Conservation (phyloP, 2,329 filamentous ascomycete species). For the Pyrenochaeta sp. region DNA sequence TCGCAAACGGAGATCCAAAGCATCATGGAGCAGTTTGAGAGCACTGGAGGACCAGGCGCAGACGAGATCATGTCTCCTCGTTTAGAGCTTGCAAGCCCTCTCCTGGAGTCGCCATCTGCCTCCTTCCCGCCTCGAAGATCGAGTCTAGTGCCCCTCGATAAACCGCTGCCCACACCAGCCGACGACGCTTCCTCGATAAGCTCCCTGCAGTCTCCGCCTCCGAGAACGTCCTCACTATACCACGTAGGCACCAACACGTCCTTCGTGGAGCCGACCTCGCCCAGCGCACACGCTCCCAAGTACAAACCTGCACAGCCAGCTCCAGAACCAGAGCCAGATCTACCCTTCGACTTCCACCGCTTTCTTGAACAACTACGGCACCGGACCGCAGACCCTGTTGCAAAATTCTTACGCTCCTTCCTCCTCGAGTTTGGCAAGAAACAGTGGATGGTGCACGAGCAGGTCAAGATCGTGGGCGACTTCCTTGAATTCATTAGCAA, state of each 20-base stretch:
- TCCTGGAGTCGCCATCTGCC: constrained; percentile 67
- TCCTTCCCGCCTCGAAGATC: constrained; percentile 85
- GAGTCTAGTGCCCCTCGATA: constrained; percentile 77
- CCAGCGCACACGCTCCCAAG: constrained; percentile 54
- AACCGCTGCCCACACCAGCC: constrained; percentile 42
- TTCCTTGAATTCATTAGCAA: constrained; percentile 96
- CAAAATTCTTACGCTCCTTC: constrained; percentile 94
- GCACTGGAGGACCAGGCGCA: constrained; percentile 72
- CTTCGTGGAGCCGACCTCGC: constrained; percentile 42
- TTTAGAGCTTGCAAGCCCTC: constrained; percentile 81
- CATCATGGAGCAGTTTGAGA: constrained; percentile 96
- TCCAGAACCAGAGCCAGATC: constrained; percentile 73
- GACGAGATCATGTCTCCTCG: constrained; percentile 94
- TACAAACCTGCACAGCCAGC: constrained; percentile 66
- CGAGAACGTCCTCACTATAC: constrained; percentile 46
- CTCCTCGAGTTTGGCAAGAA: constrained; percentile 94
- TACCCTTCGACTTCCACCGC: constrained; percentile 96
- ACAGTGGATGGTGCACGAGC: constrained; percentile 99
- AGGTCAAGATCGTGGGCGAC: constrained; percentile 98
- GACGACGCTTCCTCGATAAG: constrained; percentile 33
- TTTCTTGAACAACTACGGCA: constrained; percentile 96
- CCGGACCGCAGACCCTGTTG: constrained; percentile 96
- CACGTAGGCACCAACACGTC: constrained; percentile 41
- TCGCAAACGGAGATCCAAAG: constrained; percentile 90
- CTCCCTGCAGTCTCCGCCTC: constrained; percentile 43